Percentiles rank a stretch among this genome's conserved stretches.
Conservation (phyloP, 2,329 filamentous ascomycete genomes). For the Colletotrichum viniferum region DNA sequence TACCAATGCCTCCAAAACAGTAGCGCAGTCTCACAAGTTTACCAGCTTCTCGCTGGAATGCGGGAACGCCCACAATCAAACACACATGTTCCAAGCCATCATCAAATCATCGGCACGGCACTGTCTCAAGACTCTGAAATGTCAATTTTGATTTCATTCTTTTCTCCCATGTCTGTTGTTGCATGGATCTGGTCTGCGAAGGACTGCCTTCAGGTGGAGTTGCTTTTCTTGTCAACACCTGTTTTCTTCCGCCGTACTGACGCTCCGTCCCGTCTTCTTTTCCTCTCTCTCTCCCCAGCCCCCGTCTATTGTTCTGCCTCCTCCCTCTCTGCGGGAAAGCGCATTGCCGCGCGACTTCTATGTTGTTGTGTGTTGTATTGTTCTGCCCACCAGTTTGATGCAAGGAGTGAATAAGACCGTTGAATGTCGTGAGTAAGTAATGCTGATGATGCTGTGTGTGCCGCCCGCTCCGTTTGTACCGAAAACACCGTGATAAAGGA, state of each 20-base stretch:
- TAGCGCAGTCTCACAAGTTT: neutral
- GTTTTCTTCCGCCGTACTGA: neutral
- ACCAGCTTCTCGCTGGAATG: neutral
- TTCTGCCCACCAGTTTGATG: constrained; percentile 10
- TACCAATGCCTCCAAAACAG: neutral
- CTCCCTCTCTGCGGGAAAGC: neutral
- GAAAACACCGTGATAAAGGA: neutral
- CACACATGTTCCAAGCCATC: neutral
- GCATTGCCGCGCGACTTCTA: constrained; percentile 12
- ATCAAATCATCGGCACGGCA: neutral
- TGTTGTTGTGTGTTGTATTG: neutral
- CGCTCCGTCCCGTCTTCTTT: neutral
- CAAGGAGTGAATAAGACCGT: constrained; percentile 22
- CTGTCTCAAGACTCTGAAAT: neutral
- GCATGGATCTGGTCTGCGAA: neutral
- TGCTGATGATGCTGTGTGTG: constrained; percentile 15
- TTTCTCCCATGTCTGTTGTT: neutral
- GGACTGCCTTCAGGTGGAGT: neutral
- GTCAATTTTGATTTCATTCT: neutral
- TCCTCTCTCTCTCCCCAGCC: neutral
- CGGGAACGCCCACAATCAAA: neutral
- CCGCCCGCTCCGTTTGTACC: neutral
- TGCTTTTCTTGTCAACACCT: neutral
- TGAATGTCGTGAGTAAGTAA: constrained; percentile 19
- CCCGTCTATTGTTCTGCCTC: constrained; percentile 1